phyloP scores from a whole-genome alignment of 257 asterid species.

The Henckelia pumila region DNA sequence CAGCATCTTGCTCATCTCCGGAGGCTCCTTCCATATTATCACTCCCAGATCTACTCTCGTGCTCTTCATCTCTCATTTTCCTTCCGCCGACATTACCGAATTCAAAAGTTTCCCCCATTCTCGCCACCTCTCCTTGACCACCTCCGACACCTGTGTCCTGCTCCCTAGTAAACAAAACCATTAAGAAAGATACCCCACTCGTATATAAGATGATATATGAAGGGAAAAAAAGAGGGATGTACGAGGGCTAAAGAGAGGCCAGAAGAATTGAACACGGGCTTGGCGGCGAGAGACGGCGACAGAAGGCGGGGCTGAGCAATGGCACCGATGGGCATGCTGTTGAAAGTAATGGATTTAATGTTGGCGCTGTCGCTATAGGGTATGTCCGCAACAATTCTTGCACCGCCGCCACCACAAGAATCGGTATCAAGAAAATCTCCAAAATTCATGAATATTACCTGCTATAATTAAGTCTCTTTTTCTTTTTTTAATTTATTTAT shows the following conservation, averaged over 20 bases:
- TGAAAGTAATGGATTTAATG: conserved; percentile 18
- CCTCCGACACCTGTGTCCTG: conserved; percentile 75
- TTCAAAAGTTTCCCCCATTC: conserved; percentile 51
- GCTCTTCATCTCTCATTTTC: conserved; percentile 81
- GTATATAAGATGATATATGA: conserved; percentile 1
- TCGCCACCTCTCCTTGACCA: conserved; percentile 60
- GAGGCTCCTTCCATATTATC: conserved; percentile 85
- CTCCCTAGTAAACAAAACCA: conserved; percentile 13
- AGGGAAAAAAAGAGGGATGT: conserved; percentile 4
- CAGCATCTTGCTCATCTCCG: conserved; percentile 80
- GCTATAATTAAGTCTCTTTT: not conserved
- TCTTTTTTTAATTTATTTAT: too few relatives aligned
- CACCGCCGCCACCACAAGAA: conserved; percentile 55
- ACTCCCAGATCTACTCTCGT: conserved; percentile 98
- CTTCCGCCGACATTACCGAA: conserved; percentile 43
- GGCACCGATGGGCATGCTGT: conserved; percentile 51
- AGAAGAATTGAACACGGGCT: conserved; percentile 72
- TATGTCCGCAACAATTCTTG: conserved; percentile 59
- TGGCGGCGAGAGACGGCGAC: conserved; percentile 49
- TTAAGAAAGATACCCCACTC: not conserved
- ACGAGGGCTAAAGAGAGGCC: conserved; percentile 97
- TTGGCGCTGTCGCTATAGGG: conserved; percentile 36
- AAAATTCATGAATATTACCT: conserved; percentile 74
- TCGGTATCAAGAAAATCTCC: conserved; percentile 78
- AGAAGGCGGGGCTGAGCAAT: conserved; percentile 50